These are phyloP conservation scores for Trypanosoma vivax DNA, from an alignment of 208 protist genomes.

Conservation along the genomic window DNA sequence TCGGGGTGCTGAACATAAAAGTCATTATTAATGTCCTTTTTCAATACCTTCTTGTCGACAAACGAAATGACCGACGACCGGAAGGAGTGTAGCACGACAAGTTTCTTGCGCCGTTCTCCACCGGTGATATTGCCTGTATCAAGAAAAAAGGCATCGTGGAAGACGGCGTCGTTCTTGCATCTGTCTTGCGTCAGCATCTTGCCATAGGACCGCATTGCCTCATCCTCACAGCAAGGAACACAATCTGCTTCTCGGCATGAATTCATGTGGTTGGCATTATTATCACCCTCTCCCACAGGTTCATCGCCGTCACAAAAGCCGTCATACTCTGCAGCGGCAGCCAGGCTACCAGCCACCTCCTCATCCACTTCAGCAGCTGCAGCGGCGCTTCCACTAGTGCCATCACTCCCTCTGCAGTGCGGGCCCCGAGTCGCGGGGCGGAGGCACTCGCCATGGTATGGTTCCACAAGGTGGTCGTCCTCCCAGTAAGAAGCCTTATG, in stretches of 20 bases:
- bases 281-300: not conserved
- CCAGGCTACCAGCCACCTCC: not conserved
- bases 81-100: conserved; percentile 68
- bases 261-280: not conserved
- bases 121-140: conserved; percentile 80
- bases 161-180: conserved; percentile 41
- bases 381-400: conserved; percentile 16
- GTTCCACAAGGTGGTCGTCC: conserved; percentile 68
- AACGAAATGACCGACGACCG: conserved; percentile 77
- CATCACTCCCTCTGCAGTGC: conserved; percentile 19
- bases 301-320: conserved; percentile 9
- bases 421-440: not conserved
- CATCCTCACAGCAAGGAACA: not conserved
- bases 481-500: conserved; percentile 36
- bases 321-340: not conserved
- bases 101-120: conserved; percentile 78
- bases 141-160: conserved; percentile 70
- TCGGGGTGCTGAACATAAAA: conserved; percentile 84
- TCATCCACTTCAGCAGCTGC: not conserved
- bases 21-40: conserved; percentile 84
- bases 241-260: not conserved
- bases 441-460: conserved; percentile 46
- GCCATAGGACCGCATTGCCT: conserved; percentile 61
- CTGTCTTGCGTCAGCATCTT: conserved; percentile 48
- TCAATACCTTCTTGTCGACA: conserved; percentile 73